Evolutionary conservation across 1,139 yeast genomes (phyloP).

Genomic region (Pichia sp.): DNA sequence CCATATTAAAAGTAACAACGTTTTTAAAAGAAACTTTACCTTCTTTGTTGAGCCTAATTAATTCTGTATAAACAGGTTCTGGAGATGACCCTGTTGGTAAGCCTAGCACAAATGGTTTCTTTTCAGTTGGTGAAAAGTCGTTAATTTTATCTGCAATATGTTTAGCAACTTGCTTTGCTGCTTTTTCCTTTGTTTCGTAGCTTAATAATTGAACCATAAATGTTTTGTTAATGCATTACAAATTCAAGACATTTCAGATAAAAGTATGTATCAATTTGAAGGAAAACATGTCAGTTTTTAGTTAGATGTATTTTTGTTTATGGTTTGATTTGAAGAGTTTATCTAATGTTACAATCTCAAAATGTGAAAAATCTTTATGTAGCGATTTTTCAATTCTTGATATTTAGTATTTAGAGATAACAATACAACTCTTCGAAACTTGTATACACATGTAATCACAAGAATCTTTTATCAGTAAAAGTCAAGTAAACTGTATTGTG

Average conservation of each 20-base stretch:
- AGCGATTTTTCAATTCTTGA: not conserved
- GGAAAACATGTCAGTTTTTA: not conserved
- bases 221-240: not conserved
- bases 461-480: too few species aligned
- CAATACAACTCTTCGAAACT: too few species aligned
- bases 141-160: constrained; percentile 42
- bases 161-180: constrained; percentile 46
- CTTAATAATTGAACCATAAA: constrained; percentile 3
- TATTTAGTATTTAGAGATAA: too few species aligned
- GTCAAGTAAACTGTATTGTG: not conserved
- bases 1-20: constrained; percentile 61
- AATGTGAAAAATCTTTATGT: not conserved
- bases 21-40: constrained; percentile 45
- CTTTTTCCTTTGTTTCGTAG: constrained; percentile 32
- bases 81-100: constrained; percentile 66
- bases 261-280: not conserved
- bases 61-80: constrained; percentile 46
- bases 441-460: too few species aligned
- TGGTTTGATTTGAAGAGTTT: not conserved
- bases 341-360: not conserved
- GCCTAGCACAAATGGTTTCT: constrained; percentile 52
- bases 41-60: constrained; percentile 41
- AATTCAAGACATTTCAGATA: not conserved
- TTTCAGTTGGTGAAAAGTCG: constrained; percentile 40
- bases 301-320: not conserved